Evolutionary conservation across 1,284 basidiomycete species (phyloP).

Genomic region (Boletellus sp.): DNA sequence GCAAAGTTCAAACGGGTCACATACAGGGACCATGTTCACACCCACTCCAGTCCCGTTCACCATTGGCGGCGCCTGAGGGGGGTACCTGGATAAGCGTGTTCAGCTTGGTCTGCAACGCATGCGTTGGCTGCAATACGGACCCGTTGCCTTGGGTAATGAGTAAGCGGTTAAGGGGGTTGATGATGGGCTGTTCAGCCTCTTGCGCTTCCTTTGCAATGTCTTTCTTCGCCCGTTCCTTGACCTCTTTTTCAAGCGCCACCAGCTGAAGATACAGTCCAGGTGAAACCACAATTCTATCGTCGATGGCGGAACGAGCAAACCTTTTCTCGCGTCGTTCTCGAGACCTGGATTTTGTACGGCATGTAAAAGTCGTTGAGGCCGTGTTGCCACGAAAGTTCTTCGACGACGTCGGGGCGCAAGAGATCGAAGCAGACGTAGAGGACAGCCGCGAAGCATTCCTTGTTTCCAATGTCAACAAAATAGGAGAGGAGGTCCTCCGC

Average conservation of each 20-base stretch:
- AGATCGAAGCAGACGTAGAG: slow-evolving; percentile 93
- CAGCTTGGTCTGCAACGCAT: neutral
- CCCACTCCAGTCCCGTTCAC: slow-evolving; percentile 40
- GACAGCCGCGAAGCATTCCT: slow-evolving; percentile 93
- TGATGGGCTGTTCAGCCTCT: slow-evolving; percentile 77
- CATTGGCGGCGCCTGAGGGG: slow-evolving; percentile 43
- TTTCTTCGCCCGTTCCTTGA: slow-evolving; percentile 78
- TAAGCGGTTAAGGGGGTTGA: slow-evolving; percentile 66
- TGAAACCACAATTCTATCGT: slow-evolving; percentile 12
- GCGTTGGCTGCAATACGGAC: slow-evolving; percentile 30
- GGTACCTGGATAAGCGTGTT: slow-evolving; percentile 33
- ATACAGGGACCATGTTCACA: slow-evolving; percentile 43
- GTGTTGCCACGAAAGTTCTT: slow-evolving; percentile 94
- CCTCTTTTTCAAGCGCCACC: slow-evolving; percentile 74
- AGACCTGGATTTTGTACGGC: slow-evolving; percentile 89
- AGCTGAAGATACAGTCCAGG: slow-evolving; percentile 42
- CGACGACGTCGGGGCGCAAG: slow-evolving; percentile 85
- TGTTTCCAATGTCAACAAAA: slow-evolving; percentile 96
- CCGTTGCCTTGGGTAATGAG: slow-evolving; percentile 70
- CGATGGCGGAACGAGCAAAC: slow-evolving; percentile 33
- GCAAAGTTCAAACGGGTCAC: slow-evolving; percentile 23
- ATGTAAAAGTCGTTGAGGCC: slow-evolving; percentile 94
- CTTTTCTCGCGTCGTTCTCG: slow-evolving; percentile 71
- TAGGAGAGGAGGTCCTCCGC: slow-evolving; percentile 92
- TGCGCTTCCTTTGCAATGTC: slow-evolving; percentile 84